phyloP scores from a whole-genome alignment of 2,329 filamentous ascomycete species.

The Diaporthe longicolla region DNA sequence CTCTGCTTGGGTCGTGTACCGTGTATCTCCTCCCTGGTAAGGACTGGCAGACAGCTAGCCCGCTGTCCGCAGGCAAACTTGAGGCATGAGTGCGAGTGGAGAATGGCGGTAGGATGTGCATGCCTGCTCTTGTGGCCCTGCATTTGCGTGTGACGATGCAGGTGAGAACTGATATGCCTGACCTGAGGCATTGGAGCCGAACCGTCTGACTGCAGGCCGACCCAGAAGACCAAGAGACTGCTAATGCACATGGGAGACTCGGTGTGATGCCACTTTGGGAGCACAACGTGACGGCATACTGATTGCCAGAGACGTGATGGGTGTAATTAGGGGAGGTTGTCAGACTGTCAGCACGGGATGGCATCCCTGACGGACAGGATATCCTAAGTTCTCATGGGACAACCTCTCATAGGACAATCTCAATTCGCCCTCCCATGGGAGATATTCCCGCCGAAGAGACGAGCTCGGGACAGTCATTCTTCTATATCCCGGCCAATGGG shows the following conservation, averaged over 20 bases:
- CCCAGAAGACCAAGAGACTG: slow-evolving; percentile 4
- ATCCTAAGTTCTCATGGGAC: not conserved
- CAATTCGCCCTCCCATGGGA: too few relatives aligned
- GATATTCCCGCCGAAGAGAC: too few relatives aligned
- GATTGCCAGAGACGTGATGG: not conserved
- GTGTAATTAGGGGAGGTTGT: not conserved
- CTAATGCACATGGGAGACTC: slow-evolving; percentile 16
- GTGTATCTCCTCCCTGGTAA: not conserved
- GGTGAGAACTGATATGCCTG: slow-evolving; percentile 28
- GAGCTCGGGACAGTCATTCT: not conserved
- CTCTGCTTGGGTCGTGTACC: slow-evolving; percentile 5
- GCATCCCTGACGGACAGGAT: not conserved
- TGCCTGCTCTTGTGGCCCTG: slow-evolving; percentile 21
- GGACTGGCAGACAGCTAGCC: slow-evolving; percentile 8
- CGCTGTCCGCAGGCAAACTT: slow-evolving; percentile 4
- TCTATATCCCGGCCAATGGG: not conserved
- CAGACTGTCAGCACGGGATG: not conserved
- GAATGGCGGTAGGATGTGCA: slow-evolving; percentile 1
- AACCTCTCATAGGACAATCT: not conserved
- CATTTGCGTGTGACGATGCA: slow-evolving; percentile 18
- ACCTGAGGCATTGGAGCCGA: slow-evolving; percentile 2
- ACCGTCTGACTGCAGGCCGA: not conserved
- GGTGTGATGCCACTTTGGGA: slow-evolving; percentile 16
- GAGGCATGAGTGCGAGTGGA: slow-evolving; percentile 2
- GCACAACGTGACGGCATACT: slow-evolving; percentile 12